Evolutionary conservation across 106 monocot genomes (phyloP).

Genomic region (Dendrobium officinale): DNA sequence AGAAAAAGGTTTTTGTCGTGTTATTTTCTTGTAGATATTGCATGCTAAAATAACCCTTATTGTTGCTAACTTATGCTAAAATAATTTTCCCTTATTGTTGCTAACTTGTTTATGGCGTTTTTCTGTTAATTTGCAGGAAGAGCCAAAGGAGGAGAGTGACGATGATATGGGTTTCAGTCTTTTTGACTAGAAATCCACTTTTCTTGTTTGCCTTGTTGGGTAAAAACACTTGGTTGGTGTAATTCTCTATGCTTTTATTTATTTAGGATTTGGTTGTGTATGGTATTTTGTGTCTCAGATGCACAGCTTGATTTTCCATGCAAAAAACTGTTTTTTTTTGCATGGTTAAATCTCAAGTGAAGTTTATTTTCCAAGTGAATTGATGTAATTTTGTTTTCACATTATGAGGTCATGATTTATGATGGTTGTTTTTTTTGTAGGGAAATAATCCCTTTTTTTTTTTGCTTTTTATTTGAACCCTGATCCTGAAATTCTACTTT

Average conservation of each 20-base stretch:
- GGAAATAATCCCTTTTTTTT: no score
- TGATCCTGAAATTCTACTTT: no score
- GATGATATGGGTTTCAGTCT: conserved; percentile 24
- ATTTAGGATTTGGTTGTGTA: background rate
- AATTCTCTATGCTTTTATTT: background rate
- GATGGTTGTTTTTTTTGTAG: no score
- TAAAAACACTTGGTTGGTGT: background rate
- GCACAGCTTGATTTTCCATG: background rate
- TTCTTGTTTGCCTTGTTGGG: background rate
- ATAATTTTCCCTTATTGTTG: background rate
- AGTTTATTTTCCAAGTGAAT: background rate
- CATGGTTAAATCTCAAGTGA: background rate
- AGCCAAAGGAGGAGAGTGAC: conserved; percentile 18
- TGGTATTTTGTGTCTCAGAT: background rate
- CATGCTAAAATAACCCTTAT: no score
- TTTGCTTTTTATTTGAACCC: no score
- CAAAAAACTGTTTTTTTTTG: background rate
- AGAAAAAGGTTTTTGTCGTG: conserved; percentile 16
- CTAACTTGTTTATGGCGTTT: background rate
- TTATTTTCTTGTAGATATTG: background rate
- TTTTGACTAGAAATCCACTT: conserved; percentile 13
- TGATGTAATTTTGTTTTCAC: background rate
- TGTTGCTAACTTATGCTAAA: background rate
- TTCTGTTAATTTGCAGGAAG: conserved; percentile 5
- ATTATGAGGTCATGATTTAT: background rate